These are phyloP conservation scores for Bruguiera parviflora DNA, from an alignment of 345 rosid species.

Conservation along the genomic window DNA sequence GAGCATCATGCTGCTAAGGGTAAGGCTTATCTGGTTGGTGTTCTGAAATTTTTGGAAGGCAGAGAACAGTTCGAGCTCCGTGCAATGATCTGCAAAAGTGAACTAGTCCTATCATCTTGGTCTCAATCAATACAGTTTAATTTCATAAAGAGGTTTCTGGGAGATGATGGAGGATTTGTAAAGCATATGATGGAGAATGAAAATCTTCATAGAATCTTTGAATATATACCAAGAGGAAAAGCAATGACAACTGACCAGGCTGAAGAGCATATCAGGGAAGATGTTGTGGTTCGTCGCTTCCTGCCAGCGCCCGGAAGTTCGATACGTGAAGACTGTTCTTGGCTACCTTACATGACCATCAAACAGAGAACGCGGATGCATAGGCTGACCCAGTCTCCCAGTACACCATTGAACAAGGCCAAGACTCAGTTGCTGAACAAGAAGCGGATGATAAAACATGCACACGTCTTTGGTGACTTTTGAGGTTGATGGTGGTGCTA, in stretches of 20 bases:
- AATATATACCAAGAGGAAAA: not conserved
- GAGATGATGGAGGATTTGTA: slow-evolving; percentile 14
- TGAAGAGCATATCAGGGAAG: slow-evolving; percentile 1
- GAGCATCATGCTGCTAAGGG: not conserved
- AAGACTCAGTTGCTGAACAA: slow-evolving; percentile 15
- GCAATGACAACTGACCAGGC: not conserved
- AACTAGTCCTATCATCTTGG: slow-evolving; percentile 10
- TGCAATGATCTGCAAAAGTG: not conserved
- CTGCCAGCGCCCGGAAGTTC: not conserved
- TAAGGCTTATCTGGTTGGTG: not conserved
- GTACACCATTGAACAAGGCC: slow-evolving; percentile 12
- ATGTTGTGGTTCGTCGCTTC: slow-evolving; percentile 2
- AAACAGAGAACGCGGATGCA: not conserved
- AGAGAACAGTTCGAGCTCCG: not conserved
- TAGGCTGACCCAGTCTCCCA: slow-evolving; percentile 7
- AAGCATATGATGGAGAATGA: slow-evolving; percentile 19
- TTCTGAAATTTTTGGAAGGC: not conserved
- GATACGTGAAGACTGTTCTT: not conserved
- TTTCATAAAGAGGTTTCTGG: slow-evolving; percentile 13
- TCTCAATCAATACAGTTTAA: slow-evolving; percentile 18
- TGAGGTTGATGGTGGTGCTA: too few relatives aligned
- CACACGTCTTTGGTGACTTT: too few relatives aligned
- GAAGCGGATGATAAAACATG: not conserved
- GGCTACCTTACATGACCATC: not conserved
- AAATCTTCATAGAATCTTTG: slow-evolving; percentile 9